Evolutionary conservation across 2,329 filamentous ascomycete species (phyloP).

Genomic region (Metarhizium robertsii): DNA sequence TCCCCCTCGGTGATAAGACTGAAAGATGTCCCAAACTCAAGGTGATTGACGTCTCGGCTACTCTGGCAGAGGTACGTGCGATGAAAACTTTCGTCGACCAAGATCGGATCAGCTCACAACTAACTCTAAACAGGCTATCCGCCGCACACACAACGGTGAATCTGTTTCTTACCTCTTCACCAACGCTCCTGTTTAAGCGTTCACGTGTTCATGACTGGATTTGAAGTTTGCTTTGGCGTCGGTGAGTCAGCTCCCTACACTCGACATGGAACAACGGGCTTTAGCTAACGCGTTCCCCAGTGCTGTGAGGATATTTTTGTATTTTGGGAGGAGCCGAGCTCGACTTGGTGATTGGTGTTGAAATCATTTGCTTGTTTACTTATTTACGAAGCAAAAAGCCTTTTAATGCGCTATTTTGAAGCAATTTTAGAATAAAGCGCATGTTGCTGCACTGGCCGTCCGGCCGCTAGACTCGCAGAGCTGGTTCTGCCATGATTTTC

Average conservation of each 20-base stretch:
- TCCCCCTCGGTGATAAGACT: conserved; percentile 62
- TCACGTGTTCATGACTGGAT: background rate
- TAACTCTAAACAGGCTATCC: conserved; percentile 41
- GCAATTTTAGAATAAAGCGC: background rate
- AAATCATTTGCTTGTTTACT: background rate
- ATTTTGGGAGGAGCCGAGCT: background rate
- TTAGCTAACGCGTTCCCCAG: background rate
- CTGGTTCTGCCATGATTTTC: background rate
- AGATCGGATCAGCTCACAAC: conserved; percentile 3
- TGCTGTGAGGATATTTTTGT: background rate
- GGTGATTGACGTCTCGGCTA: conserved; percentile 87
- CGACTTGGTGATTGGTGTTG: background rate
- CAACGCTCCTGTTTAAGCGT: conserved; percentile 45
- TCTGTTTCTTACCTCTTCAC: conserved; percentile 60
- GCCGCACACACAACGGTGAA: conserved; percentile 58
- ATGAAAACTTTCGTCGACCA: background rate
- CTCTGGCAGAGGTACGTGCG: conserved; percentile 49
- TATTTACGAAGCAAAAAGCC: background rate
- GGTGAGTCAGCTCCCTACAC: background rate
- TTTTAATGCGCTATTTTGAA: background rate
- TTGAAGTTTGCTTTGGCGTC: background rate
- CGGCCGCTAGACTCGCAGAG: background rate
- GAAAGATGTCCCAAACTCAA: conserved; percentile 69
- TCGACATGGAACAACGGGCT: background rate
- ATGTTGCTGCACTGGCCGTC: background rate